Evolutionary conservation across 116 monocot species (phyloP).

Genomic region (Papilionanthe hybrid): DNA sequence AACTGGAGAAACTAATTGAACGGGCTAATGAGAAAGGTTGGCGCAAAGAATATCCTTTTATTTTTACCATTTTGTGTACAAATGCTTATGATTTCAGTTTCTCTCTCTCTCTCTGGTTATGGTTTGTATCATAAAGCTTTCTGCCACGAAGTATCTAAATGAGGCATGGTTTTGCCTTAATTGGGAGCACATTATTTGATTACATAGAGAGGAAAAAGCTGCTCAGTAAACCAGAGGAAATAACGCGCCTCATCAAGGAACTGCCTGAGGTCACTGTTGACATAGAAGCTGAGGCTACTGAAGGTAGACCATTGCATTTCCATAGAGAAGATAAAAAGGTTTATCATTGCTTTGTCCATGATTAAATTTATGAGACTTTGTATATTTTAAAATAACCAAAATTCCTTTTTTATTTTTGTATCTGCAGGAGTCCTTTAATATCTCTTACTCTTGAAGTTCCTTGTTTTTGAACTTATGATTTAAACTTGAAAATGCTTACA

Average conservation of each 20-base stretch:
- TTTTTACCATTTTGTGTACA: background rate
- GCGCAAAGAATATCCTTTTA: constrained; percentile 67
- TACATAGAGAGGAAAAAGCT: constrained; percentile 35
- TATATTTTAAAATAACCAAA: background rate
- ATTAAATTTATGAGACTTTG: background rate
- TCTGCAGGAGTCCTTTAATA: background rate
- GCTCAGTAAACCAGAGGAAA: constrained; percentile 31
- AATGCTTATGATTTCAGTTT: background rate
- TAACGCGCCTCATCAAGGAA: constrained; percentile 25
- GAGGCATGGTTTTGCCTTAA: constrained; percentile 23
- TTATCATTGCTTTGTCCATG: background rate
- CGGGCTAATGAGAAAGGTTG: constrained; percentile 57
- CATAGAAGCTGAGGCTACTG: constrained; percentile 5
- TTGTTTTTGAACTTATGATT: background rate
- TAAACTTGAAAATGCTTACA: background rate
- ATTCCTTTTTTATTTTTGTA: background rate
- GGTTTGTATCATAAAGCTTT: background rate
- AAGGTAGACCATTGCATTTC: constrained; percentile 4
- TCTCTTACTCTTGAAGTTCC: constrained; percentile 2
- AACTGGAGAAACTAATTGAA: constrained; percentile 35
- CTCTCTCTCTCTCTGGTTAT: background rate
- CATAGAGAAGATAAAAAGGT: background rate
- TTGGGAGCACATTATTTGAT: constrained; percentile 28
- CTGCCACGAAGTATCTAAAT: background rate
- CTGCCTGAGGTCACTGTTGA: constrained; percentile 27